Percentiles rank a stretch among this genome's conserved stretches.
These are phyloP conservation scores for Heritiera fomes DNA, from an alignment of 345 rosid genomes.

Conservation along the genomic window DNA sequence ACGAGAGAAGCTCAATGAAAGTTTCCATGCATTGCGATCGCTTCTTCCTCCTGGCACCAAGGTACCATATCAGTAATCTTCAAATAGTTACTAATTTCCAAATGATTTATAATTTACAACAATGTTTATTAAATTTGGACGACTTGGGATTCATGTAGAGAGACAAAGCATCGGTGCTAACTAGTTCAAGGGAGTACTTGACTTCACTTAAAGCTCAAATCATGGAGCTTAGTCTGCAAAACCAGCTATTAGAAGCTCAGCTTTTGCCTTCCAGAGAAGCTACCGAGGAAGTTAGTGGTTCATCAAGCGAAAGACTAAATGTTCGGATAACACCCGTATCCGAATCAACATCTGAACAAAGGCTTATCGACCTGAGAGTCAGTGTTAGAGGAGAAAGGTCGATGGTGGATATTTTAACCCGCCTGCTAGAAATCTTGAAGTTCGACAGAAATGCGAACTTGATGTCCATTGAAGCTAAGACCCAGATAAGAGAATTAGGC, in stretches of 20 bases:
- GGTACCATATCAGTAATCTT: conserved; percentile 30
- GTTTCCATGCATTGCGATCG: conserved; percentile 62
- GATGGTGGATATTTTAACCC: conserved; percentile 40
- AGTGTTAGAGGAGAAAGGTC: conserved; percentile 43
- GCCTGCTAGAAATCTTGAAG: conserved; percentile 66
- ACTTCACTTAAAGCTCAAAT: conserved; percentile 50
- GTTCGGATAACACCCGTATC: conserved; percentile 37
- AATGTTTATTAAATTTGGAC: not conserved
- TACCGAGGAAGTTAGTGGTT: conserved; percentile 25
- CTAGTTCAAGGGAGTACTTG: conserved; percentile 54
- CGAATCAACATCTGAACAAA: conserved; percentile 51
- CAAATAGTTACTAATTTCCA: no score
- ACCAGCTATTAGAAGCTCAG: conserved; percentile 48
- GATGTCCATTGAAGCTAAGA: conserved; percentile 52
- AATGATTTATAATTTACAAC: not conserved
- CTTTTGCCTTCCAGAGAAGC: conserved; percentile 22
- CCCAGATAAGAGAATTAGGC: conserved; percentile 27
- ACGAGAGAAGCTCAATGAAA: conserved; percentile 88
- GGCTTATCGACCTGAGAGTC: conserved; percentile 49
- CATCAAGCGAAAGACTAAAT: conserved; percentile 31
- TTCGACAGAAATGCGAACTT: conserved; percentile 44
- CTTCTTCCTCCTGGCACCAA: conserved; percentile 83
- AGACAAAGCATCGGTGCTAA: conserved; percentile 74
- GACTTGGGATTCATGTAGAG: not conserved
- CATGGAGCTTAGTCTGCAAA: conserved; percentile 48